A percentile compares a stretch with the other conserved stretches of the same genome.
These are phyloP conservation scores for Epichloe hybrida DNA, from an alignment of 2,329 filamentous ascomycete genomes.

Conservation along the genomic window DNA sequence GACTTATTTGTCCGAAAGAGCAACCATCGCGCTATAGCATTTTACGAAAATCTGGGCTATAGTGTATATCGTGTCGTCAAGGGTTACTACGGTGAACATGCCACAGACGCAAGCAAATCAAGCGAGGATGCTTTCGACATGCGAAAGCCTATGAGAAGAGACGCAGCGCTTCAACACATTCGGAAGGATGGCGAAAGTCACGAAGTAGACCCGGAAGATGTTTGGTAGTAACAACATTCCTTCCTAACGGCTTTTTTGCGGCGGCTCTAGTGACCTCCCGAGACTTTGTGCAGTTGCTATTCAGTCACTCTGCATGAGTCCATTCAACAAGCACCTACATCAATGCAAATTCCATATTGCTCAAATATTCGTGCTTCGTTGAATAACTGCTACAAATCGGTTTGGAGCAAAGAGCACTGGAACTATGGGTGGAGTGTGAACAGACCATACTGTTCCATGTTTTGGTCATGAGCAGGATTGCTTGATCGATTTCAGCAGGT, in stretches of 20 bases:
- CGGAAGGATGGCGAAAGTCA: slow-evolving; percentile 69
- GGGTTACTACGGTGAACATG: slow-evolving; percentile 85
- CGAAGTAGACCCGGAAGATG: slow-evolving; percentile 68
- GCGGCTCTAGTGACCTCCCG: neutral
- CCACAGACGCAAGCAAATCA: slow-evolving; percentile 44
- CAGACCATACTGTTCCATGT: too few relatives aligned
- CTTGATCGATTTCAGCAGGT: too few relatives aligned
- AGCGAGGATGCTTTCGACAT: slow-evolving; percentile 93
- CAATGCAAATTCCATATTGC: too few relatives aligned
- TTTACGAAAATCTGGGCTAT: slow-evolving; percentile 89
- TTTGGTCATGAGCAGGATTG: too few relatives aligned
- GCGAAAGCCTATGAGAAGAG: slow-evolving; percentile 79
- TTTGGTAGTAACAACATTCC: slow-evolving; percentile 44
- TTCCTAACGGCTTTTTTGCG: neutral
- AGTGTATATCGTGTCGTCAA: slow-evolving; percentile 79
- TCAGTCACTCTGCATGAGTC: neutral
- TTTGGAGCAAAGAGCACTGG: too few relatives aligned
- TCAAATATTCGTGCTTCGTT: too few relatives aligned
- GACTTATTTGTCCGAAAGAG: slow-evolving; percentile 86
- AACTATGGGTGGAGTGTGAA: too few relatives aligned
- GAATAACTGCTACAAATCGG: too few relatives aligned
- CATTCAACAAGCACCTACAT: neutral
- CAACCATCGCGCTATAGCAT: slow-evolving; percentile 72
- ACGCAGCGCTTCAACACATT: slow-evolving; percentile 62
- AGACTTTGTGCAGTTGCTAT: neutral